Evolutionary conservation across 768 basidiomycete genomes (phyloP).

Genomic region (Phanerochaete carnosa): DNA sequence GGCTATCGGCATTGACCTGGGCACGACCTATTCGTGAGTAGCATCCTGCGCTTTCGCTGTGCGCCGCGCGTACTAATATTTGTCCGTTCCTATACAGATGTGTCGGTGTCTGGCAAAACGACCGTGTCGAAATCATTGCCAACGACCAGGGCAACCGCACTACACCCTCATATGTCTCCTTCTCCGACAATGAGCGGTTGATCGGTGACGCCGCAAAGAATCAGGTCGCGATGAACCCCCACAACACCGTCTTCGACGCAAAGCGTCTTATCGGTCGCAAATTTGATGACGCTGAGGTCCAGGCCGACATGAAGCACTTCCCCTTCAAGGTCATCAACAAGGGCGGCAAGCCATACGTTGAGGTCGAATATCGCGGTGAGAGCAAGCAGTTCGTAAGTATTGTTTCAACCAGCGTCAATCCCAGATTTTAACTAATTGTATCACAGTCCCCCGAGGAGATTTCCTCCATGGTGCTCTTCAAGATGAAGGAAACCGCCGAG

Average conservation of each 20-base stretch:
- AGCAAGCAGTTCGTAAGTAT: conserved; percentile 83
- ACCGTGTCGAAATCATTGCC: conserved; percentile 98
- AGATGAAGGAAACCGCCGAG: conserved; percentile 99
- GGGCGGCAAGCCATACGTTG: conserved; percentile 83
- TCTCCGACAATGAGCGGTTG: conserved; percentile 92
- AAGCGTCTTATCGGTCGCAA: conserved; percentile 98
- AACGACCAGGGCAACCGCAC: conserved; percentile 95
- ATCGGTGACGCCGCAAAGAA: conserved; percentile 99
- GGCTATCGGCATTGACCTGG: conserved; percentile 88
- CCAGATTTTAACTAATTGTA: conserved; percentile 21
- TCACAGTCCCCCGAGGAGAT: conserved; percentile 90
- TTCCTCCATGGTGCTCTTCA: conserved; percentile 94
- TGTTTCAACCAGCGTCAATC: neutral
- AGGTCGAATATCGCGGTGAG: conserved; percentile 91
- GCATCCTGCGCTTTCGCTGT: conserved; percentile 5
- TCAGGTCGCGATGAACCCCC: conserved; percentile 97
- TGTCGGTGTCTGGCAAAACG: conserved; percentile 99
- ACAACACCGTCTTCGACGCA: conserved; percentile 96
- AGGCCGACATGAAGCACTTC: conserved; percentile 86
- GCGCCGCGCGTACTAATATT: conserved; percentile 7
- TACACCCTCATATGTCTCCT: conserved; percentile 94
- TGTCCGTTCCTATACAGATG: conserved; percentile 51
- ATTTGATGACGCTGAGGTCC: conserved; percentile 77
- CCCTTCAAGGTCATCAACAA: conserved; percentile 90
- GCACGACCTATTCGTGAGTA: conserved; percentile 89